A percentile compares a stretch with the other conserved stretches of the same genome.
These are phyloP conservation scores for Cyclotella kingstonii DNA, from an alignment of 108 stramenopile genomes.

Conservation along the genomic window DNA sequence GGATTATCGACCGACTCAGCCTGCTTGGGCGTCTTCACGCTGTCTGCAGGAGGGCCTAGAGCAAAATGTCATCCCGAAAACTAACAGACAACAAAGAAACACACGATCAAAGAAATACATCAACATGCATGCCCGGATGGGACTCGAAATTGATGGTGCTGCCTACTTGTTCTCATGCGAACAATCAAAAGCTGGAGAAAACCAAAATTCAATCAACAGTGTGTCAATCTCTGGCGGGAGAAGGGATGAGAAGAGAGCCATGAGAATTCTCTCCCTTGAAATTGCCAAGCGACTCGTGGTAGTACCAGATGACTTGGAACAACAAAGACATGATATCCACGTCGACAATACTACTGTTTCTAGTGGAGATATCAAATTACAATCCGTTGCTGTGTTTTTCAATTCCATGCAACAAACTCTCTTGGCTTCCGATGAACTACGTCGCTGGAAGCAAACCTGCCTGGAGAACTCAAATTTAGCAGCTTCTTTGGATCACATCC, in stretches of 20 bases:
- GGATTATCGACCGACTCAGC: slow-evolving; percentile 56
- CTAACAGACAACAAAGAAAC: not conserved
- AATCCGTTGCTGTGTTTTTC: slow-evolving; percentile 54
- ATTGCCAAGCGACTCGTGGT: slow-evolving; percentile 48
- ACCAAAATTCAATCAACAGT: not conserved
- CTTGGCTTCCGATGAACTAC: slow-evolving; percentile 52
- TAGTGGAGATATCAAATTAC: no score
- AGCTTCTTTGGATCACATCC: slow-evolving; percentile 37
- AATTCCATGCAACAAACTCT: slow-evolving; percentile 69
- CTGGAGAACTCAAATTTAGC: not conserved
- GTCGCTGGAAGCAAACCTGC: slow-evolving; percentile 18
- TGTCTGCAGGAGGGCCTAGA: slow-evolving; percentile 28
- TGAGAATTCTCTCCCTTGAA: slow-evolving; percentile 51
- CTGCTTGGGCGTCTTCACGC: slow-evolving; percentile 18
- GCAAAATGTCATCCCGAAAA: not conserved
- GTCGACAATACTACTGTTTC: not conserved
- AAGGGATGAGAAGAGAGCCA: slow-evolving; percentile 39
- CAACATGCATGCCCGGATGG: slow-evolving; percentile 72
- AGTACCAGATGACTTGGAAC: slow-evolving; percentile 32
- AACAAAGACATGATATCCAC: not conserved
- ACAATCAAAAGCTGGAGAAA: slow-evolving; percentile 1
- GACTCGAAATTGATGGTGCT: slow-evolving; percentile 71
- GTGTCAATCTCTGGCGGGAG: not conserved
- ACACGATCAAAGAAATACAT: not conserved
- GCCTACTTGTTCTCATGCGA: slow-evolving; percentile 24